Evolutionary conservation across 768 basidiomycete species (phyloP), one percentile per base, ranked within the genome.

Genomic region (Fistulinella prunicolor): DNA sequence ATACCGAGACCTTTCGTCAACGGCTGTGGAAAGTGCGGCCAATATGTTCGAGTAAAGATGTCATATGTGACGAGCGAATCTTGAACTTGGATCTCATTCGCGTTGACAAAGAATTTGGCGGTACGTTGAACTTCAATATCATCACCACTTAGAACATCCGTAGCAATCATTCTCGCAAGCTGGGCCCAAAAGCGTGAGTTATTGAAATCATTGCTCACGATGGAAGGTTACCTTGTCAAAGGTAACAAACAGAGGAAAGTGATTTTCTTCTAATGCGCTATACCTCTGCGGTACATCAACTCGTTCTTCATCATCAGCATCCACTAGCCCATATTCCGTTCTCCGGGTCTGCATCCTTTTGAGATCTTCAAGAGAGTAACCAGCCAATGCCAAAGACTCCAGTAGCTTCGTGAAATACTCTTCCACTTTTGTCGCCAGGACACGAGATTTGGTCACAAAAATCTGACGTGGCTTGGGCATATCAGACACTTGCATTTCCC

Each of bases 181-280:
- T 65, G 29, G n/a, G 3, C 39, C 9, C 3, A 37, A 14, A 13
- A 22, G 1, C 44, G n/a, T 53, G 39, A 50, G 41, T 9, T 0
- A 20, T 28, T 17, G 9, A 5, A 26, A 17, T 21, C 20, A 37
- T 0, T 28, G 6, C 3, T n/a, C 3, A 5, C n/a, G 3, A 32
- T 1, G 2, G 13, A 35, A 22, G 53, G 73, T 38, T 51, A 83
- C 86, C 43, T 73, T 70, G 56, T 86, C 79, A 45, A 81, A 83
- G 0, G 86, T 84, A 1, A 85, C 57, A 52, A 88, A 89, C 35
- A 89, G 62, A 0, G 86, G 86, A 45, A 88, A 89, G 56, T 89
- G 76, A 0, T 70, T 56, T 29, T 84, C 82, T 32, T 70, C 60
- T 14, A 89, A 67, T 9, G 74, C 71, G 42, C 82, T 83, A 50